phyloP scores from a whole-genome alignment of 495 filamentous ascomycete species.

The Cercophora newfieldiana region DNA sequence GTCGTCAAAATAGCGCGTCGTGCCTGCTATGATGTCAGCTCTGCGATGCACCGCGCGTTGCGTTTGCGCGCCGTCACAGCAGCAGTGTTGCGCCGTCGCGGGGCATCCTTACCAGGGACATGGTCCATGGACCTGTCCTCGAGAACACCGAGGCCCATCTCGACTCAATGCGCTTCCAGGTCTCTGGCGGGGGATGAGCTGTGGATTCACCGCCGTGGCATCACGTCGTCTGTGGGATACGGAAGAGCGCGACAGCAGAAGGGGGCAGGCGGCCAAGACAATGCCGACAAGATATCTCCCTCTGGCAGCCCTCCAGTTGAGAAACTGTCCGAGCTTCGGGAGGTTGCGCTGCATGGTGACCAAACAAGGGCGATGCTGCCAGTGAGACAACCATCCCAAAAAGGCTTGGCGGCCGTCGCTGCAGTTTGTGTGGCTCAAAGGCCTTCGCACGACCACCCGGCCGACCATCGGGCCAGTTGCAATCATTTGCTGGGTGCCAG shows the following conservation, averaged over 20 bases:
- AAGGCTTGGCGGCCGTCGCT: not conserved
- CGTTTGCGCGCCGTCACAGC: not conserved
- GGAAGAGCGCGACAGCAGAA: not conserved
- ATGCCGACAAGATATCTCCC: not conserved
- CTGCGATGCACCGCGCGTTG: not conserved
- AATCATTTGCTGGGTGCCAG: not conserved
- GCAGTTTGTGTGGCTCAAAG: not conserved
- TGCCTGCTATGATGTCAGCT: conserved; percentile 47
- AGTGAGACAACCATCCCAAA: not conserved
- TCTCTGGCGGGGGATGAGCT: not conserved
- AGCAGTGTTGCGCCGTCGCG: not conserved
- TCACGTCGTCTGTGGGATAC: not conserved
- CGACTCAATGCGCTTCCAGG: conserved; percentile 11
- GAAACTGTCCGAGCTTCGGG: not conserved
- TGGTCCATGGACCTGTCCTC: conserved; percentile 62
- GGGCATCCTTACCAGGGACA: conserved; percentile 65
- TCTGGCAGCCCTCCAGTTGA: not conserved
- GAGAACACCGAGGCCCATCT: conserved; percentile 84
- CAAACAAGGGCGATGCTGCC: not conserved
- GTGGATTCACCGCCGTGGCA: conserved; percentile 10
- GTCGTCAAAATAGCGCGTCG: conserved; percentile 64
- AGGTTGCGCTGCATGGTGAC: not conserved
- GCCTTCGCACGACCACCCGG: not conserved
- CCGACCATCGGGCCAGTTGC: not conserved
- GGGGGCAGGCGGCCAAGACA: not conserved